Percentiles rank a stretch among this genome's conserved stretches.
Conservation (phyloP, 1,284 basidiomycete species). For the Ganoderma sinense region DNA sequence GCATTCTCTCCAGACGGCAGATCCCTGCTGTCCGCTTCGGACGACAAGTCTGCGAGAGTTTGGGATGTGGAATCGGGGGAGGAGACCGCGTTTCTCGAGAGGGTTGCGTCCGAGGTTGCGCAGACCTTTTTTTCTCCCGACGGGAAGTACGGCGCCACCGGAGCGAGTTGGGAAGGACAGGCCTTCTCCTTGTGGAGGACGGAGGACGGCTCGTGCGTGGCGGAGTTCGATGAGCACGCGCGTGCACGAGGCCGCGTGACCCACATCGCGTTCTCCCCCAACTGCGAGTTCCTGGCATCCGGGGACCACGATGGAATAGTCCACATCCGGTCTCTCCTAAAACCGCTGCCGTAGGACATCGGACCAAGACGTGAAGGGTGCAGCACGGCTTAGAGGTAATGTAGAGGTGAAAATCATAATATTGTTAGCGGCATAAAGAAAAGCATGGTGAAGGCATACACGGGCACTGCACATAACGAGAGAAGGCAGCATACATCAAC, state of each 20-base stretch:
- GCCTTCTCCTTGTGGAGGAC: neutral
- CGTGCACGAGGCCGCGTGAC: neutral
- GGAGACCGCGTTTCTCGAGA: too few relatives aligned
- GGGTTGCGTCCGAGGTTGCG: neutral
- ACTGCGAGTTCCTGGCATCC: neutral
- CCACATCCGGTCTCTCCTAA: neutral
- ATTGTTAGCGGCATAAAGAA: neutral
- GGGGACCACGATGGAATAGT: neutral
- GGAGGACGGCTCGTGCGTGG: neutral
- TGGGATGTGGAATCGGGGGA: neutral
- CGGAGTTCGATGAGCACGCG: neutral
- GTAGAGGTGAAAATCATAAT: neutral
- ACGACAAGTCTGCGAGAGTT: neutral
- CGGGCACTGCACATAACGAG: neutral
- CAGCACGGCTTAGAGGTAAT: neutral
- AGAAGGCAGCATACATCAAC: neutral
- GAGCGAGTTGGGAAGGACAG: neutral
- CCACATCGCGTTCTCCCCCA: neutral
- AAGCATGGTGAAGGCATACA: neutral
- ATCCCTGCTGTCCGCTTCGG: neutral
- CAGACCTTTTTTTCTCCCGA: neutral
- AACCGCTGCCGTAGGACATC: too few relatives aligned
- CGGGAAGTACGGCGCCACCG: neutral
- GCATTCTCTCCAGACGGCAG: neutral
- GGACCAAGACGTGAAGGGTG: too few relatives aligned